Base-by-base conservation (phyloP, 2,329 filamentous ascomycete genomes). In the Penicillium sp. region DNA sequence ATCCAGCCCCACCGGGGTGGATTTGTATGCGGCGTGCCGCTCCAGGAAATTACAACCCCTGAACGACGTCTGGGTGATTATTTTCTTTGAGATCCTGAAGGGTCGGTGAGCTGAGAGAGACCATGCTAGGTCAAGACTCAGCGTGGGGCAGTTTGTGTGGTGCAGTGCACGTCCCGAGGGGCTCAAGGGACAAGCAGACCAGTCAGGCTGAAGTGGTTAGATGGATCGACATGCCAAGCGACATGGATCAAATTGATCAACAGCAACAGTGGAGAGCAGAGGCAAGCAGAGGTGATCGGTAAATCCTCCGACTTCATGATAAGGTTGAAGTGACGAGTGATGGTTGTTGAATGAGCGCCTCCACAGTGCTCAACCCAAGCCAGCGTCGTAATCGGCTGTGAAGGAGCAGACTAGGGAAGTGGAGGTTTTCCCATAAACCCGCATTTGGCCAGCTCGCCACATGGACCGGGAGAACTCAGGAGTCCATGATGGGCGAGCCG, bases 241-340 rank as follows among this genome's bases (percentile, higher is more conserved):
- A 42, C 10, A 65, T 64, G 54, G 54, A 64, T 65, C 60, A 61
- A 51, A 65, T 63, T 60, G 61, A 64, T 65, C 62, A 50, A 53
- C 57, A 47, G 29, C n/a, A n/a, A 24, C 16, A 49, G 56, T 62
- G 61, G 48, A 29, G 46, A 13, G 13, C 11, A 54, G 16, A 45
- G 52, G 52, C 34, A 48, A 47, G 51, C 51, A 55, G 28, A 62
- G 42, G 36, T 55, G 54, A 61, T 51, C 54, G 52, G 44, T 52
- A 56, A 59, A 62, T 54, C 37, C 51, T 54, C 60, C 56, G 62
- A 56, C 33, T 43, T 19, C 23, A 28, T 36, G 47, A 60, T 44
- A 55, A 45, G 48, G 48, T 56, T 56, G 47, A 24, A 16, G 44
- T 26, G 39, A 43, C 23, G 39, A 43, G 39, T 43, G 39, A 26